Conservation (phyloP, 2,329 filamentous ascomycete genomes). For the Zymoseptoria ardabiliae region DNA sequence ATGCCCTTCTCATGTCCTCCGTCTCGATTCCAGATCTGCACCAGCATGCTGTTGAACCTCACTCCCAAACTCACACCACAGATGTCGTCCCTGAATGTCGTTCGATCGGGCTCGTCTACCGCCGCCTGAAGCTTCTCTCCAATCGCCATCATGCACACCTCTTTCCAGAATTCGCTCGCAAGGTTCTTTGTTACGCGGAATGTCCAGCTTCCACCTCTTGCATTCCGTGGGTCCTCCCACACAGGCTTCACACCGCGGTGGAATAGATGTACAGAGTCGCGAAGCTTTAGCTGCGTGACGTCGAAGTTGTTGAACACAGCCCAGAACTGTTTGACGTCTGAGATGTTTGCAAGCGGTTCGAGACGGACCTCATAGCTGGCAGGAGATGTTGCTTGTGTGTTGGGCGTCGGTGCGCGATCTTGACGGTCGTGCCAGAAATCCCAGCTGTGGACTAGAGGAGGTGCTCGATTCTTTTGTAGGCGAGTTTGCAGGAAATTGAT, state of each 20-base stretch:
- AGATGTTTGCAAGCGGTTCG: conserved; percentile 39
- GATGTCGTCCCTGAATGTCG: conserved; percentile 65
- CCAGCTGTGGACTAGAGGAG: conserved; percentile 46
- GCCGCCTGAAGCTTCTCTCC: conserved; percentile 72
- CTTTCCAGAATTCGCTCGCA: conserved; percentile 69
- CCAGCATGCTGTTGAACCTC: conserved; percentile 80
- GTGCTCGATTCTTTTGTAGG: conserved; percentile 39
- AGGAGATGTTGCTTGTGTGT: conserved; percentile 9
- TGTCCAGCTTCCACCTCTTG: conserved; percentile 81
- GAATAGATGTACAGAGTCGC: conserved; percentile 65
- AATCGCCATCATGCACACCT: conserved; percentile 72
- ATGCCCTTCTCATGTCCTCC: conserved; percentile 72
- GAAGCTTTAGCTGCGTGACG: conserved; percentile 62
- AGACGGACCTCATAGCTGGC: conserved; percentile 39
- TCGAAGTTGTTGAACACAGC: conserved; percentile 62
- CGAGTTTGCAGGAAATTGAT: conserved; percentile 35
- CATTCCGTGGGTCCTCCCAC: conserved; percentile 81
- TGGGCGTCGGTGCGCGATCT: conserved; percentile 25
- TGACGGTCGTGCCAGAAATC: conserved; percentile 47
- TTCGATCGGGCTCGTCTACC: conserved; percentile 40
- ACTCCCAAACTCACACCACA: conserved; percentile 83
- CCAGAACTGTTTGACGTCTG: conserved; percentile 44
- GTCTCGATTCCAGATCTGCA: conserved; percentile 91
- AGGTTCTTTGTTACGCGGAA: conserved; percentile 77
- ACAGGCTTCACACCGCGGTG: conserved; percentile 75